Evolutionary conservation across 2,329 filamentous ascomycete species (phyloP), one percentile per base, ranked within the genome.

Genomic region (Trichoderma citrinoviride): DNA sequence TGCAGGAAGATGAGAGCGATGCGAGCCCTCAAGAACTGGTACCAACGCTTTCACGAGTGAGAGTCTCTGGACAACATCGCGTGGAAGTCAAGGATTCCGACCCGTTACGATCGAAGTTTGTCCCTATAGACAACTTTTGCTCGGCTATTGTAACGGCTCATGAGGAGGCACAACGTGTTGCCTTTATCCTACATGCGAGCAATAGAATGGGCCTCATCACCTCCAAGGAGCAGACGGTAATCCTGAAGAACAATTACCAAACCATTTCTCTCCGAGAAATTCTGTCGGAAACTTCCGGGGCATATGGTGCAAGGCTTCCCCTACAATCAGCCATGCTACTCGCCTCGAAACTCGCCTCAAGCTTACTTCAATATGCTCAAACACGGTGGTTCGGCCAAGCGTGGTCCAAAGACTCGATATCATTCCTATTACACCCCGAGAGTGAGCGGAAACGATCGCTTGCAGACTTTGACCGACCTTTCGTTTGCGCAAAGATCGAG

Each of bases 391-490:
- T 41, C 12, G 25, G 63, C 2, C 33, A 54, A 6, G 33, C 63
- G 8, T 65, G 63, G 63, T 53, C 55, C 15, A 65, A 65, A 23
- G 40, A 65, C 1, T 37, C 63, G 1, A 61, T 65, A 27, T 61
- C 27, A 3, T 65, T 65, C 12, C 14, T 61, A 3, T 25, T 61
- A 5, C 55, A 53, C 1, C 55, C 46, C 0, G 21, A 21, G 1
- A 5, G 21, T 3, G 27, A 53, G 0, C 37, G 37, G 3, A 21
- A n/a, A 25, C n/a, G 23, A 1, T 19, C 63, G 6, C 37, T n/a
- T 3, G 46, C 41, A 7, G 46, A 65, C 12, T 65, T 65, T 14
- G 54, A 37, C 6, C 46, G 47, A 23, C 29, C 46, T 5, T 65
- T 65, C 40, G 63, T 61, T n/a, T 61, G n/a, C 17, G 55, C 55